Evolutionary conservation across 1,139 yeast species (phyloP).

Genomic region (Spencermartinsiella ligniputridi): DNA sequence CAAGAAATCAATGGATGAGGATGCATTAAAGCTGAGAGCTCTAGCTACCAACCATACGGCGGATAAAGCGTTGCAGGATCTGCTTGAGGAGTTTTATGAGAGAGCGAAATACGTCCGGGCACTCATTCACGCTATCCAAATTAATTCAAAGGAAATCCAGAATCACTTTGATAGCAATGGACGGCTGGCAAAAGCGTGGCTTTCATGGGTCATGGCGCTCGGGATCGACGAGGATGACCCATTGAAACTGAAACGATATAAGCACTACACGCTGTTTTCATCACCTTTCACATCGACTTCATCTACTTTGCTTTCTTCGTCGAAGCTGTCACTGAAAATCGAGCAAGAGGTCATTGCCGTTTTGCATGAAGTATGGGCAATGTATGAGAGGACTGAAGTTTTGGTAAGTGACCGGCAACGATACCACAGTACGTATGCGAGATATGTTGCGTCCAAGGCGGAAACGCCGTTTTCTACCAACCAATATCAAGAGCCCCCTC

Average conservation of each 20-base stretch:
- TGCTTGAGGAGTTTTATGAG: slow-evolving; percentile 20
- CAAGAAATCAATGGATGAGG: slow-evolving; percentile 14
- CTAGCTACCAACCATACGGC: slow-evolving; percentile 20
- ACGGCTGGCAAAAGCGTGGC: slow-evolving; percentile 25
- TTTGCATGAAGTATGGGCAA: slow-evolving; percentile 22
- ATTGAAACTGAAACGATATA: slow-evolving; percentile 15
- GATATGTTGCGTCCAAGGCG: slow-evolving; percentile 21
- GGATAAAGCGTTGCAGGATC: slow-evolving; percentile 21
- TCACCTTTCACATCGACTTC: slow-evolving; percentile 24
- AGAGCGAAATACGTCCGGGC: slow-evolving; percentile 18
- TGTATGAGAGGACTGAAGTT: slow-evolving; percentile 23
- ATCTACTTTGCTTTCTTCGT: slow-evolving; percentile 23
- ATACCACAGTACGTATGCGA: slow-evolving; percentile 21
- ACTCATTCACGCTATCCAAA: slow-evolving; percentile 22
- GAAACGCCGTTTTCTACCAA: slow-evolving; percentile 5
- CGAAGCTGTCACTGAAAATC: slow-evolving; percentile 20
- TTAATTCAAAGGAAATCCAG: slow-evolving; percentile 19
- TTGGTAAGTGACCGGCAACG: slow-evolving; percentile 21
- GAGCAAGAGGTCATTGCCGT: slow-evolving; percentile 25
- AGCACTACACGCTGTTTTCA: slow-evolving; percentile 25
- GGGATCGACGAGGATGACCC: slow-evolving; percentile 5
- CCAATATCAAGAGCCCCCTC: neutral
- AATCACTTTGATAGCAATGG: slow-evolving; percentile 24
- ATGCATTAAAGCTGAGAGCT: slow-evolving; percentile 12
- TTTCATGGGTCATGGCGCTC: slow-evolving; percentile 22